These are phyloP conservation scores for Cyclocybe aegerita DNA, from an alignment of 768 basidiomycete genomes.

Conservation along the genomic window DNA sequence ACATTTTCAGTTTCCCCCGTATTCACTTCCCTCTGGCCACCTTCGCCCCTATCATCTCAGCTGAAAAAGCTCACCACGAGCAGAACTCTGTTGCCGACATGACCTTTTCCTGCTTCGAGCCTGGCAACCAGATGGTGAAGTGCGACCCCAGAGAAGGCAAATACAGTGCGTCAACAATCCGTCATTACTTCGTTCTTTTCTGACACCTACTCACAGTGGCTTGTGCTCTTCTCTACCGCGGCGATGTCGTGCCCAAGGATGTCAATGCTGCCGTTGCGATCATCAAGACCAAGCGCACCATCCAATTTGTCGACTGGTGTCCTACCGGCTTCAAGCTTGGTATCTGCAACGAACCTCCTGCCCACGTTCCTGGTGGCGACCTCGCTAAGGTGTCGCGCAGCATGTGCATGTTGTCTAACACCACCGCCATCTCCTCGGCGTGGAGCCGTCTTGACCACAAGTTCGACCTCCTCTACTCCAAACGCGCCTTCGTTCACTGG, in stretches of 20 bases:
- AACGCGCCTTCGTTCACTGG: constrained; percentile 91
- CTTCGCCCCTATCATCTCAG: constrained; percentile 93
- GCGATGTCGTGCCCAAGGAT: constrained; percentile 97
- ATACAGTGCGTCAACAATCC: constrained; percentile 69
- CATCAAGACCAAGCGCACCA: constrained; percentile 97
- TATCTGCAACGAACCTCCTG: constrained; percentile 96
- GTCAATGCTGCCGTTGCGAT: constrained; percentile 88
- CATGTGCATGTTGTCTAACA: constrained; percentile 97
- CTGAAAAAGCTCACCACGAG: constrained; percentile 93
- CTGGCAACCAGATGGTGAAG: constrained; percentile 92
- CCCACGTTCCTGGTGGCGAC: constrained; percentile 90
- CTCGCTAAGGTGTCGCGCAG: constrained; percentile 92
- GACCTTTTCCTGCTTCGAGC: constrained; percentile 98
- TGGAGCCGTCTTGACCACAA: constrained; percentile 96
- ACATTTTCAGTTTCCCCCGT: constrained; percentile 78
- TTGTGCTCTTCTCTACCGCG: constrained; percentile 89
- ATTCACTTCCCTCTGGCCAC: constrained; percentile 99
- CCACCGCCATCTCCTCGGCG: constrained; percentile 90
- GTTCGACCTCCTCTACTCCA: constrained; percentile 97
- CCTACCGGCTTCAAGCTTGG: constrained; percentile 98
- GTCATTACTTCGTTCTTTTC: not conserved
- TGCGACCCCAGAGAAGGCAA: constrained; percentile 98
- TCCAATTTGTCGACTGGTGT: constrained; percentile 99
- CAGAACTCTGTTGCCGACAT: constrained; percentile 97
- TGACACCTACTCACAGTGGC: constrained; percentile 58